A percentile compares a stretch with the other conserved stretches of the same genome.
Conservation (phyloP, 2,329 filamentous ascomycete species). For the Diaporthe helianthi region DNA sequence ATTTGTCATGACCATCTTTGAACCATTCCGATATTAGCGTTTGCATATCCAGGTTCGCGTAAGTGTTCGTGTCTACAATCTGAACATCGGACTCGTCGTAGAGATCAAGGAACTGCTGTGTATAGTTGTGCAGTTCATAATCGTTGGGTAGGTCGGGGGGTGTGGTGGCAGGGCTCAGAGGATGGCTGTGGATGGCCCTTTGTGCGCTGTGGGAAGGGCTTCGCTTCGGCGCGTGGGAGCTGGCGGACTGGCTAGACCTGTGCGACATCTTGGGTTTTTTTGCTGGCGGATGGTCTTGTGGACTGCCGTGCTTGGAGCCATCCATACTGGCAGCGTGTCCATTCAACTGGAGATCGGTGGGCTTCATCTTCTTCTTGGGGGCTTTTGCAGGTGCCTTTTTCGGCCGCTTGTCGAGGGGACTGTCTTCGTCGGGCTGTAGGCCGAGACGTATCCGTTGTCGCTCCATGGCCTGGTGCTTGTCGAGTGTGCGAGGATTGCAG, state of each 20-base stretch:
- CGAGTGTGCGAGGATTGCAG: conserved; percentile 80
- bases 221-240: conserved; percentile 70
- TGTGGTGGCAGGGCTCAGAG: conserved; percentile 79
- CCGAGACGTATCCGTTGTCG: conserved; percentile 68
- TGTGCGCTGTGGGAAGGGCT: conserved; percentile 71
- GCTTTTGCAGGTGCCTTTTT: conserved; percentile 69
- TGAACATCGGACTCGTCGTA: conserved; percentile 69
- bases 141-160: conserved; percentile 71
- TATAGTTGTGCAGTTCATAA: conserved; percentile 72
- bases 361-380: conserved; percentile 38
- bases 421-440: conserved; percentile 53
- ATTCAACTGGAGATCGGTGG: conserved; percentile 63
- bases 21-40: conserved; percentile 81
- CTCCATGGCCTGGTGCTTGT: conserved; percentile 77
- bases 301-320: conserved; percentile 54
- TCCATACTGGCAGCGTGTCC: conserved; percentile 69
- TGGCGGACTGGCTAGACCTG: conserved; percentile 77
- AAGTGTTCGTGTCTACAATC: conserved; percentile 75
- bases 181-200: conserved; percentile 63
- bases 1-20: conserved; percentile 68
- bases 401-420: conserved; percentile 68
- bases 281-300: conserved; percentile 61
- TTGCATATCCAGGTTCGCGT: conserved; percentile 76
- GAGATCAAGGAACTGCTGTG: conserved; percentile 75
- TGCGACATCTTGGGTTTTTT: conserved; percentile 88